Conservation (phyloP, 768 basidiomycete species). For the Podaxis sp. region DNA sequence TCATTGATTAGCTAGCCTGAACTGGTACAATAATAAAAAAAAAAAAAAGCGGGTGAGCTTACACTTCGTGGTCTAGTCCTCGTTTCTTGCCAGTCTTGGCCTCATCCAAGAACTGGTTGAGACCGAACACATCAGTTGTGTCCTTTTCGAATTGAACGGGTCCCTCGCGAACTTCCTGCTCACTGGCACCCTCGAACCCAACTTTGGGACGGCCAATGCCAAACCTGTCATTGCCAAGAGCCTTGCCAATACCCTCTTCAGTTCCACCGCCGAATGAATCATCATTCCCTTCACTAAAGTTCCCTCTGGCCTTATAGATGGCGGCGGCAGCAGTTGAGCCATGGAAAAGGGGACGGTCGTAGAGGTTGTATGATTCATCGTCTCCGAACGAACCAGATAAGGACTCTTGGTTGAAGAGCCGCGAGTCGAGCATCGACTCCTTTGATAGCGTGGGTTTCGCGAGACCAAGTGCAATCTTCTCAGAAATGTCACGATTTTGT, state of each 20-base stretch:
- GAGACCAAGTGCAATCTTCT: constrained; percentile 96
- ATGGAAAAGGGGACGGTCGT: constrained; percentile 93
- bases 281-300: constrained; percentile 79
- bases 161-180: constrained; percentile 82
- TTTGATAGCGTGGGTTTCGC: constrained; percentile 96
- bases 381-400: constrained; percentile 78
- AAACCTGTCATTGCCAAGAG: constrained; percentile 92
- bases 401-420: constrained; percentile 96
- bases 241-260: constrained; percentile 89
- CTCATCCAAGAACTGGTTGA: constrained; percentile 96
- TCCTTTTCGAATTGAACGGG: constrained; percentile 99
- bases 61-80: constrained; percentile 75
- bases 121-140: constrained; percentile 91
- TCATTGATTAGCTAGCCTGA: not conserved
- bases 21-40: not conserved
- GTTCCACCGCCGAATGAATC: constrained; percentile 94
- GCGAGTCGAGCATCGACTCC: constrained; percentile 95
- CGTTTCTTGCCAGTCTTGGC: constrained; percentile 94
- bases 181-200: constrained; percentile 89
- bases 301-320: constrained; percentile 96
- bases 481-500: constrained; percentile 98
- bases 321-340: constrained; percentile 97
- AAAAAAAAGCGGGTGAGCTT: constrained; percentile 22
- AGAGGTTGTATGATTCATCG: constrained; percentile 91
- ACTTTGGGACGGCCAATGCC: constrained; percentile 77